Conservation (phyloP, 176 grass and related monocot species). For the Zoysia japonica region DNA sequence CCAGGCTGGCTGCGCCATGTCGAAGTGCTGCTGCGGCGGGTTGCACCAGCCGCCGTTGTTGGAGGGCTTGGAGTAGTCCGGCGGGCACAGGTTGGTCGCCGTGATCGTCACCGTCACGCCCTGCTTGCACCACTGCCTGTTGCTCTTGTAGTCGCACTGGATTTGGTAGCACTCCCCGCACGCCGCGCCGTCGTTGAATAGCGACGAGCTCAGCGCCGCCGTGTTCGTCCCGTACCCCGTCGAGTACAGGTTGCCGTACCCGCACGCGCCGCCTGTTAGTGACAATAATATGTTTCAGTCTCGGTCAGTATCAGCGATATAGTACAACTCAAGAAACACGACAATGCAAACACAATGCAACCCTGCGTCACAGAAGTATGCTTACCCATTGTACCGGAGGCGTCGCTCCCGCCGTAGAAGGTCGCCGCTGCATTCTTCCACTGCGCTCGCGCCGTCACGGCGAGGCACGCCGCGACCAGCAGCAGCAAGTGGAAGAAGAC, state of each 20-base stretch:
- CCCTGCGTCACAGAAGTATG: neutral
- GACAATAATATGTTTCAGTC: neutral
- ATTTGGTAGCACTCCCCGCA: slow-evolving; percentile 84
- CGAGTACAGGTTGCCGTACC: slow-evolving; percentile 78
- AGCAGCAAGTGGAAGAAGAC: neutral
- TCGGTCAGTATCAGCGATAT: neutral
- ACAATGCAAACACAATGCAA: too few relatives aligned
- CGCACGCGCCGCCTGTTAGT: slow-evolving; percentile 66
- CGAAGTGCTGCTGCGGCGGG: slow-evolving; percentile 75
- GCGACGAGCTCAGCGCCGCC: slow-evolving; percentile 63
- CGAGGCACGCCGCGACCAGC: slow-evolving; percentile 32
- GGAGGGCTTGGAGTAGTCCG: slow-evolving; percentile 55
- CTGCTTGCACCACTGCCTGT: slow-evolving; percentile 43
- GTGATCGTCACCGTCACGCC: slow-evolving; percentile 60
- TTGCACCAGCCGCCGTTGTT: slow-evolving; percentile 89
- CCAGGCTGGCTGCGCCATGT: slow-evolving; percentile 84
- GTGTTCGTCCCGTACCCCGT: slow-evolving; percentile 78
- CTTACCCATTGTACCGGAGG: slow-evolving; percentile 77
- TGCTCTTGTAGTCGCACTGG: slow-evolving; percentile 36
- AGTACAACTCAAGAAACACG: too few relatives aligned
- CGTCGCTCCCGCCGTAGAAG: slow-evolving; percentile 71
- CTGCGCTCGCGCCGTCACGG: neutral
- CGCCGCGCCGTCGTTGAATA: slow-evolving; percentile 66
- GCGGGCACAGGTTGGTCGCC: slow-evolving; percentile 85
- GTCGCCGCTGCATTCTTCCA: slow-evolving; percentile 28